Conservation (phyloP, 2,329 filamentous ascomycete genomes). For the Aspergillus fumigatus region DNA sequence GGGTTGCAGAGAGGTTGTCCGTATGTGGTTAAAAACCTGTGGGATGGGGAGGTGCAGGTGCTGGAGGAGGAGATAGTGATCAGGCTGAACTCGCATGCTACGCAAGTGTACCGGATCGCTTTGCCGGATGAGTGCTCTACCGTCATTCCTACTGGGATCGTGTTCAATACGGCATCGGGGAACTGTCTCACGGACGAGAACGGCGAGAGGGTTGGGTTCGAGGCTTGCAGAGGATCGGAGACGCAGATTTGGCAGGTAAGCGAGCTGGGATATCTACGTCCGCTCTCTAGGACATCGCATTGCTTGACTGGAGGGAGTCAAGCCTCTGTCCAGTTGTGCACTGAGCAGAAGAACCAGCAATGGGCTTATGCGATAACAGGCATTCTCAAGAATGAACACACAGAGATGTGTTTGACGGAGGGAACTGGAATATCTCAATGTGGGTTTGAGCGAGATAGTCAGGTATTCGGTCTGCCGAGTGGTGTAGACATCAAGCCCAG, state of each 20-base stretch:
- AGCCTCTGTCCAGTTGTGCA: constrained; percentile 13
- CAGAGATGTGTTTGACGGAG: constrained; percentile 40
- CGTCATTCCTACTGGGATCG: constrained; percentile 44
- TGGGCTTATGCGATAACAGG: constrained; percentile 46
- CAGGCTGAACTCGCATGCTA: constrained; percentile 36
- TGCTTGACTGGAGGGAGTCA: constrained; percentile 29
- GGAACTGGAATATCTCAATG: constrained; percentile 26
- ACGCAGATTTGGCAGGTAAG: constrained; percentile 42
- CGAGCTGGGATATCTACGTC: constrained; percentile 33
- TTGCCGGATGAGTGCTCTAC: constrained; percentile 20
- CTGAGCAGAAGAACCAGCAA: constrained; percentile 23
- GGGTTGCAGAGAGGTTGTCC: constrained; percentile 30
- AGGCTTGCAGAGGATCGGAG: constrained; percentile 35
- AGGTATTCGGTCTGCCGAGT: constrained; percentile 46
- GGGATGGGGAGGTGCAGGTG: constrained; percentile 33
- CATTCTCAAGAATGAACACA: constrained; percentile 37
- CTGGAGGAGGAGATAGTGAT: constrained; percentile 23
- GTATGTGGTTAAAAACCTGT: constrained; percentile 41
- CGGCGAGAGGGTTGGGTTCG: constrained; percentile 27
- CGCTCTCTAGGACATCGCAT: constrained; percentile 30
- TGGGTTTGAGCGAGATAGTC: constrained; percentile 38
- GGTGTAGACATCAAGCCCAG: constrained; percentile 24
- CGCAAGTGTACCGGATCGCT: constrained; percentile 42
- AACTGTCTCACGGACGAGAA: constrained; percentile 39
- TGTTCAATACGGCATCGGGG: constrained; percentile 47